Evolutionary conservation across 2,329 filamentous ascomycete genomes (phyloP).

Genomic region (Nemania sp.): DNA sequence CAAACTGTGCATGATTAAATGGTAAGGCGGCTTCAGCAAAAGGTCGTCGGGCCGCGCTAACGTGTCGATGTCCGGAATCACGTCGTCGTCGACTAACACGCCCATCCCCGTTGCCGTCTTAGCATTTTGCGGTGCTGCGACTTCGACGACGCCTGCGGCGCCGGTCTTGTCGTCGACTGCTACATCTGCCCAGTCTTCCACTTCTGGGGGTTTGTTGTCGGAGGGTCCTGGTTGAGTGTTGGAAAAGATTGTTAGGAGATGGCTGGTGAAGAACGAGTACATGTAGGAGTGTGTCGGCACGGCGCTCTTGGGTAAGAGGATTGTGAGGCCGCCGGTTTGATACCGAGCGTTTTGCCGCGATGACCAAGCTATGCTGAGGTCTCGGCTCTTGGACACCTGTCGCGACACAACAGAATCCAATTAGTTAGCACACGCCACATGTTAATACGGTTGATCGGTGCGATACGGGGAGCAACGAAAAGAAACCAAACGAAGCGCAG

Average conservation of each 20-base stretch:
- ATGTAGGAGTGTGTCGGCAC: conserved; percentile 41
- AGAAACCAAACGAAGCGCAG: too few relatives aligned
- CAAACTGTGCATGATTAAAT: conserved; percentile 45
- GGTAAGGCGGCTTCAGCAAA: conserved; percentile 51
- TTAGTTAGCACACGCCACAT: too few relatives aligned
- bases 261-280: conserved; percentile 41
- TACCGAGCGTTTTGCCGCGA: conserved; percentile 36
- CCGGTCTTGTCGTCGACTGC: conserved; percentile 39
- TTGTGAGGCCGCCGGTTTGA: conserved; percentile 46
- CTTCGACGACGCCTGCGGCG: conserved; percentile 24
- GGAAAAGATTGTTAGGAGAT: conserved; percentile 44
- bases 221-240: conserved; percentile 14
- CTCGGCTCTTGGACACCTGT: conserved; percentile 34
- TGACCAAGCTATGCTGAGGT: conserved; percentile 45
- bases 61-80: conserved; percentile 46
- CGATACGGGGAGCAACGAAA: too few relatives aligned
- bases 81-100: conserved; percentile 28
- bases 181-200: conserved; percentile 52
- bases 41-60: conserved; percentile 54
- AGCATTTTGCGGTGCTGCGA: not conserved
- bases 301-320: conserved; percentile 43
- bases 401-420: too few relatives aligned
- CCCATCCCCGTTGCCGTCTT: not conserved
- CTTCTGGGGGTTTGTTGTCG: not conserved
- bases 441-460: too few relatives aligned